phyloP scores from a whole-genome alignment of 2,329 filamentous ascomycete genomes.

The Neocucurbitaria cava region DNA sequence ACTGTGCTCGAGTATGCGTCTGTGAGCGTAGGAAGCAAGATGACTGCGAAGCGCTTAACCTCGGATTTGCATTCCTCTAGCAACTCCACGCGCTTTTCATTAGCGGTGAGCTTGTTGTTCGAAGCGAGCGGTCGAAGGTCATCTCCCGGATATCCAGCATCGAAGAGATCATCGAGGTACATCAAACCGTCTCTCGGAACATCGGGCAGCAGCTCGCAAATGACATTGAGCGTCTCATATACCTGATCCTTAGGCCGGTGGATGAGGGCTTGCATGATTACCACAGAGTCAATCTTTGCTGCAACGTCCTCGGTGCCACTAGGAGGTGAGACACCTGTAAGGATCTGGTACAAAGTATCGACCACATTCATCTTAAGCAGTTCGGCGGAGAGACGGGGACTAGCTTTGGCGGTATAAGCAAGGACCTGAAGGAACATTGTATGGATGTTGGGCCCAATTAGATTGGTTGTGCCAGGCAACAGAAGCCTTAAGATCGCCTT shows the following conservation, averaged over 20 bases:
- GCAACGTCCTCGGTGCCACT: conserved; percentile 77
- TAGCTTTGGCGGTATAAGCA: conserved; percentile 87
- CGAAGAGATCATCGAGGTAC: conserved; percentile 59
- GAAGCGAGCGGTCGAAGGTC: conserved; percentile 54
- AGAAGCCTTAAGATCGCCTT: conserved; percentile 85
- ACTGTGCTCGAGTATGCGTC: conserved; percentile 98
- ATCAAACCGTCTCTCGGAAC: conserved; percentile 65
- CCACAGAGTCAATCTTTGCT: conserved; percentile 90
- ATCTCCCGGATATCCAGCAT: conserved; percentile 58
- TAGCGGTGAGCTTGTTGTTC: conserved; percentile 63
- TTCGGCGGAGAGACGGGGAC: conserved; percentile 84
- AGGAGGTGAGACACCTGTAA: conserved; percentile 94
- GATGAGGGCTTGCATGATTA: conserved; percentile 98
- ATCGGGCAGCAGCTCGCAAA: conserved; percentile 89
- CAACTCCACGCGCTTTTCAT: conserved; percentile 82
- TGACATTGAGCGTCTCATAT: conserved; percentile 95
- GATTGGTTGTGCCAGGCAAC: conserved; percentile 91
- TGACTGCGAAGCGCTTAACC: conserved; percentile 89
- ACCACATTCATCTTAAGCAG: conserved; percentile 96
- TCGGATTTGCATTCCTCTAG: conserved; percentile 83
- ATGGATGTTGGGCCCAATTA: conserved; percentile 92
- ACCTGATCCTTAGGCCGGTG: conserved; percentile 95
- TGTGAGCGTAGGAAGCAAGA: conserved; percentile 91
- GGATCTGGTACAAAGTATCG: conserved; percentile 94
- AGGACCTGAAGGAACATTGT: conserved; percentile 94